Evolutionary conservation across 2,329 filamentous ascomycete species (phyloP).

Genomic region (Periconia sp.): DNA sequence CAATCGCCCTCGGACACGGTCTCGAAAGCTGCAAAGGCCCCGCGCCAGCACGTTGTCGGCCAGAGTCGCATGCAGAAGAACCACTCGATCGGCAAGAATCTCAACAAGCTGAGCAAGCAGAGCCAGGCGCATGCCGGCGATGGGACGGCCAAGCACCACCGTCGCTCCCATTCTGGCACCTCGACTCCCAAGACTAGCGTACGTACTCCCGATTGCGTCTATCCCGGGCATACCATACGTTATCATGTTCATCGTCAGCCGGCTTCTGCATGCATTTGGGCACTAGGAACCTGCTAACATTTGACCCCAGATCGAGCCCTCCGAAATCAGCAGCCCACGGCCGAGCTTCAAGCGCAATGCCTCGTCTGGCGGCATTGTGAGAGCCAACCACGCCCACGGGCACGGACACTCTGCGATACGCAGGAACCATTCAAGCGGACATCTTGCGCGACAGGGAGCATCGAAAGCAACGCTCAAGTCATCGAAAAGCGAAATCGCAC

Average conservation of each 20-base stretch:
- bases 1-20: slow-evolving; percentile 45
- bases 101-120: slow-evolving; percentile 48
- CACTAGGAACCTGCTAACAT: no score
- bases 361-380: slow-evolving; percentile 46
- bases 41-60: slow-evolving; percentile 50
- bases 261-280: no score
- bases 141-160: slow-evolving; percentile 42
- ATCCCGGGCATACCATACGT: no score
- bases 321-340: slow-evolving; percentile 44
- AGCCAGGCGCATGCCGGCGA: slow-evolving; percentile 35
- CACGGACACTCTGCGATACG: slow-evolving; percentile 43
- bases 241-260: no score
- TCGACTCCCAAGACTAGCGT: no score
- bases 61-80: slow-evolving; percentile 47
- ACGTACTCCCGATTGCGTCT: no score
- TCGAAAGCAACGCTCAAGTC: slow-evolving; percentile 47
- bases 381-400: slow-evolving; percentile 40
- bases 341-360: slow-evolving; percentile 52
- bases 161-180: slow-evolving; percentile 46
- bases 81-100: slow-evolving; percentile 49
- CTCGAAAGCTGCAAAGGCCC: slow-evolving; percentile 38
- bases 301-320: no score
- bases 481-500: slow-evolving; percentile 39
- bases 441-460: slow-evolving; percentile 49
- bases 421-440: slow-evolving; percentile 54